Evolutionary conservation across 202 grass and related monocot genomes (phyloP).

Genomic region (Saccharum hybrid): DNA sequence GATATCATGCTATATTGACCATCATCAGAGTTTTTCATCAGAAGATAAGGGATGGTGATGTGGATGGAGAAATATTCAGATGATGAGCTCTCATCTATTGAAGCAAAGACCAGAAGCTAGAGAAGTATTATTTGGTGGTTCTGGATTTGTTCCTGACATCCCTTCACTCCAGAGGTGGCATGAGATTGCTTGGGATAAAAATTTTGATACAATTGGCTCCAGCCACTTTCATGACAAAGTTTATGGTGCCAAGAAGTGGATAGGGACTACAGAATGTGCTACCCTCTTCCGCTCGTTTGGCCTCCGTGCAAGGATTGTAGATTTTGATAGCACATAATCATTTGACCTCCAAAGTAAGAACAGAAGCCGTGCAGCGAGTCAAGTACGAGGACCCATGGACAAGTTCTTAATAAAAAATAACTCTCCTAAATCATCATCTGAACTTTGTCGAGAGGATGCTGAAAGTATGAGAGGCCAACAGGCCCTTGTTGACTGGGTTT

Average conservation of each 20-base stretch:
- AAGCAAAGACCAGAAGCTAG: slow-evolving; percentile 62
- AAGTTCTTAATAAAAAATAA: slow-evolving; percentile 59
- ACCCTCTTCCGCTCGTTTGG: slow-evolving; percentile 84
- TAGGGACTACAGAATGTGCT: slow-evolving; percentile 83
- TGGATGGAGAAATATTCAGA: slow-evolving; percentile 98
- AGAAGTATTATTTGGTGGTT: slow-evolving; percentile 67
- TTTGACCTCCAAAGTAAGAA: slow-evolving; percentile 36
- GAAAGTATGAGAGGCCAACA: slow-evolving; percentile 57
- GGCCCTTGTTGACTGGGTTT: slow-evolving; percentile 86
- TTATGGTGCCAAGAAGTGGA: slow-evolving; percentile 82
- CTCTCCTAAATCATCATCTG: slow-evolving; percentile 36
- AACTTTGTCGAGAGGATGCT: slow-evolving; percentile 52
- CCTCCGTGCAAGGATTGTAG: slow-evolving; percentile 74
- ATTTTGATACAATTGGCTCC: slow-evolving; percentile 68
- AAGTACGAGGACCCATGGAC: slow-evolving; percentile 75
- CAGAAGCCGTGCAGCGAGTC: slow-evolving; percentile 35
- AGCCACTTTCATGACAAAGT: slow-evolving; percentile 65
- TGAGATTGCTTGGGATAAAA: slow-evolving; percentile 87
- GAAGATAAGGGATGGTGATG: slow-evolving; percentile 94
- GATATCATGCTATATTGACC: slow-evolving; percentile 69
- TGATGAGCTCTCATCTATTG: slow-evolving; percentile 82
- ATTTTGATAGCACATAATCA: slow-evolving; percentile 91
- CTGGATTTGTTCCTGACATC: slow-evolving; percentile 92
- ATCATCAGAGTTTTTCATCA: slow-evolving; percentile 72
- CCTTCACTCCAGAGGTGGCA: slow-evolving; percentile 87